Percentiles rank a stretch among this genome's conserved stretches.
Conservation (phyloP, 1,139 yeast genomes). For the Lodderomyces theae region DNA sequence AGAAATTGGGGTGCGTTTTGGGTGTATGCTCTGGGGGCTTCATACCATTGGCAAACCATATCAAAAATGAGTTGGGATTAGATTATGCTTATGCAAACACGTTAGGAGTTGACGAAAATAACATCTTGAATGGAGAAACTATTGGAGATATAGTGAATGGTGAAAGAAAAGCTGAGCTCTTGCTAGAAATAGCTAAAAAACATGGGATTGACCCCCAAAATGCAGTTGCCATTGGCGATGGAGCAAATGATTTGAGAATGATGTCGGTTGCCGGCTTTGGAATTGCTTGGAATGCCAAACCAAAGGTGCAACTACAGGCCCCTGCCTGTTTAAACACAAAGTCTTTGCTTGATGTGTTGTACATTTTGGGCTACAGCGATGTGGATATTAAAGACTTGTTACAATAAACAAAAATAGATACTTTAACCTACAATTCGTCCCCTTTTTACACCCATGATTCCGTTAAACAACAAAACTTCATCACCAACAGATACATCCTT, state of each 20-base stretch:
- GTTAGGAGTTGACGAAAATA: conserved; percentile 51
- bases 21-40: conserved; percentile 97
- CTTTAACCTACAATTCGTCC: conserved; percentile 43
- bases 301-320: conserved; percentile 78
- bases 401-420: conserved; percentile 9
- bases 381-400: conserved; percentile 43
- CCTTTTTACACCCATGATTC: conserved; percentile 73
- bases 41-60: conserved; percentile 77
- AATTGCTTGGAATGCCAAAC: conserved; percentile 97
- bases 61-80: conserved; percentile 64
- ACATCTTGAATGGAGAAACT: conserved; percentile 53
- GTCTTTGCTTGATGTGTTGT: conserved; percentile 68
- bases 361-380: conserved; percentile 75
- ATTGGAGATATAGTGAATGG: conserved; percentile 86
- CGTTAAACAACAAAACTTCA: conserved; percentile 71
- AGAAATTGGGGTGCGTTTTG: conserved; percentile 58
- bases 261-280: conserved; percentile 93
- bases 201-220: conserved; percentile 56
- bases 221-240: conserved; percentile 93
- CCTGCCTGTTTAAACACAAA: conserved; percentile 77
- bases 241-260: conserved; percentile 93
- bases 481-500: conserved; percentile 58
- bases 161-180: conserved; percentile 70
- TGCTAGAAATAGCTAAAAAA: conserved; percentile 62
- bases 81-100: conserved; percentile 90